phyloP scores from a whole-genome alignment of 768 basidiomycete species.

The Harrya chromipes region DNA sequence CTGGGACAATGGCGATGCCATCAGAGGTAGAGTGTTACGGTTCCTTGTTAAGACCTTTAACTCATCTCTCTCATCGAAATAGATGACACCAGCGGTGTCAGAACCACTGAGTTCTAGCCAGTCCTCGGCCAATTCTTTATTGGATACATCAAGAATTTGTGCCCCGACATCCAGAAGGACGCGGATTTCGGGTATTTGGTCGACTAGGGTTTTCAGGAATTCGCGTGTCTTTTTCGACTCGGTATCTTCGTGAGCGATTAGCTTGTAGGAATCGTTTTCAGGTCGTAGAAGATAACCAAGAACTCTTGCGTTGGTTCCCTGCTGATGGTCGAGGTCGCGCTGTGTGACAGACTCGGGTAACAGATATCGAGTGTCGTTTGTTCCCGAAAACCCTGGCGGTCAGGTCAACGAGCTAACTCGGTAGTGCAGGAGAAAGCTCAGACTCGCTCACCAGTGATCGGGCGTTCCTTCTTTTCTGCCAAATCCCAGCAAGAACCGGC shows the following conservation, averaged over 20 bases:
- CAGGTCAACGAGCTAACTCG: neutral
- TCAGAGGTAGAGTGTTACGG: conserved; percentile 34
- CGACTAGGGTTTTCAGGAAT: conserved; percentile 30
- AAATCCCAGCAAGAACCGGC: conserved; percentile 14
- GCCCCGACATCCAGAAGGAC: conserved; percentile 53
- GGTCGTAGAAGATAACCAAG: conserved; percentile 27
- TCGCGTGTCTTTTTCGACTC: conserved; percentile 13
- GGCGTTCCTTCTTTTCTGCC: neutral
- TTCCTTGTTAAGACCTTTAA: conserved; percentile 34
- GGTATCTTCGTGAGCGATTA: neutral
- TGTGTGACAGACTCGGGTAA: conserved; percentile 30
- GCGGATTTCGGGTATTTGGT: conserved; percentile 32
- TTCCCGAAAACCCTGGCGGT: conserved; percentile 34
- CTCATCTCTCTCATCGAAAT: conserved; percentile 14
- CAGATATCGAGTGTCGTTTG: conserved; percentile 36
- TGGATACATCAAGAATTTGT: conserved; percentile 48
- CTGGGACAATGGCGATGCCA: conserved; percentile 26
- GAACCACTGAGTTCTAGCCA: conserved; percentile 34
- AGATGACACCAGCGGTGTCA: conserved; percentile 19
- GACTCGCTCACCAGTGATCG: conserved; percentile 1
- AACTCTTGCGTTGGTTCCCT: conserved; percentile 41
- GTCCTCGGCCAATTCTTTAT: conserved; percentile 34
- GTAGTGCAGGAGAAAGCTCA: no score
- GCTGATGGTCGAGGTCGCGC: conserved; percentile 20
- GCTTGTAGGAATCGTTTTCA: conserved; percentile 13